These are phyloP conservation scores for Ophiosphaerella herpotricha DNA, from an alignment of 2,329 filamentous ascomycete genomes.

Conservation along the genomic window DNA sequence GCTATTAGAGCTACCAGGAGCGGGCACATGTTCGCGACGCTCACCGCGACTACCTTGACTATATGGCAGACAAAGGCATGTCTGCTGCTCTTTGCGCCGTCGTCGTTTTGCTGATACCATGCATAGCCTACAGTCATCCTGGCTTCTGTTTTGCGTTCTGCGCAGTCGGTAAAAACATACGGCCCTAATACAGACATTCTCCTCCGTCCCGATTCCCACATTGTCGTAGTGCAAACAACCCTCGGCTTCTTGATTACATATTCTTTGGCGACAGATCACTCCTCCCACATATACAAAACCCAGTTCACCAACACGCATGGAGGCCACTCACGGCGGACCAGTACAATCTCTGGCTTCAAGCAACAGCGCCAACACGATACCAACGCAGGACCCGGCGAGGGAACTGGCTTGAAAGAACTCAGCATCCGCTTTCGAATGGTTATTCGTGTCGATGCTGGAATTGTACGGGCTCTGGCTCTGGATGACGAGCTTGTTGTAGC, in stretches of 20 bases:
- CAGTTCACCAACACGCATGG: constrained; percentile 66
- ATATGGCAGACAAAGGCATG: constrained; percentile 94
- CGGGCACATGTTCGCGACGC: constrained; percentile 84
- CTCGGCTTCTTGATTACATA: constrained; percentile 92
- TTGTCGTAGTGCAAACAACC: constrained; percentile 86
- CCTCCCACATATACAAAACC: constrained; percentile 82
- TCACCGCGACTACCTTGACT: constrained; percentile 83
- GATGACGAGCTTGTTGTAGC: constrained; percentile 93
- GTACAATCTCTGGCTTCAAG: constrained; percentile 43
- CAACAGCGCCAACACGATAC: constrained; percentile 44
- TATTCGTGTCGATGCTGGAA: constrained; percentile 96
- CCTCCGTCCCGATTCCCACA: constrained; percentile 87
- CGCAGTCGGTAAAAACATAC: constrained; percentile 78
- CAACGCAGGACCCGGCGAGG: constrained; percentile 75
- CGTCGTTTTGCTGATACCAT: constrained; percentile 27
- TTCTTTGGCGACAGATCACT: constrained; percentile 81
- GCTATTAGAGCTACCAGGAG: constrained; percentile 77
- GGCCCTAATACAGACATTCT: constrained; percentile 83
- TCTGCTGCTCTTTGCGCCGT: constrained; percentile 11
- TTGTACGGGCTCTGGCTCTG: constrained; percentile 82
- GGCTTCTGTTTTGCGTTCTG: constrained; percentile 81
- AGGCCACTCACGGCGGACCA: constrained; percentile 57
- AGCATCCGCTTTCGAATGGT: constrained; percentile 95
- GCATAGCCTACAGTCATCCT: constrained; percentile 83
- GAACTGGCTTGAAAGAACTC: constrained; percentile 79